Percentiles rank a stretch among this genome's conserved stretches.
phyloP scores from a whole-genome alignment of 208 protist species.

The Naegleria gruberi region DNA sequence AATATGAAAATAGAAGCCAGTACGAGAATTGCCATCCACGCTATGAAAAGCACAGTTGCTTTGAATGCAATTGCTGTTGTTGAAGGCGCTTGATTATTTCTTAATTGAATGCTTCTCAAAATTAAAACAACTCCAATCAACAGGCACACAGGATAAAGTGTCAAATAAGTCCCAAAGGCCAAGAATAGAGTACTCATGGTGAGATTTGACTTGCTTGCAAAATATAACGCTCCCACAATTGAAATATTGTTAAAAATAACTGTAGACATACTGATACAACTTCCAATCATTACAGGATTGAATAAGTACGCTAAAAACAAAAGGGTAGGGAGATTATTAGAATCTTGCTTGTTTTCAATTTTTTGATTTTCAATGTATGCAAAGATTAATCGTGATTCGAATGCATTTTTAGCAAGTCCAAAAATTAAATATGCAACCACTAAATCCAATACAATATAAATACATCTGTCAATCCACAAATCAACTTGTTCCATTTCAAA shows the following conservation, averaged over 20 bases:
- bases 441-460: constrained; percentile 34
- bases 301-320: constrained; percentile 32
- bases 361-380: not conserved
- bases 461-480: not conserved
- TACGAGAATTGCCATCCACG: not conserved
- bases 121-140: constrained; percentile 29
- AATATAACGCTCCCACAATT: constrained; percentile 23
- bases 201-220: constrained; percentile 19
- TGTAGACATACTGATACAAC: constrained; percentile 41
- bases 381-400: constrained; percentile 4
- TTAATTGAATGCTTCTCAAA: not conserved
- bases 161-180: constrained; percentile 23
- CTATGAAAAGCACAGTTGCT: not conserved
- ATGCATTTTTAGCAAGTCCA: constrained; percentile 1
- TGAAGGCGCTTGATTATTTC: not conserved
- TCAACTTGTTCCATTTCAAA: not conserved
- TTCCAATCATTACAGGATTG: constrained; percentile 43
- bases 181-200: constrained; percentile 28
- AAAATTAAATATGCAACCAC: constrained; percentile 21
- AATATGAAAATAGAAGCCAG: not conserved
- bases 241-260: constrained; percentile 39
- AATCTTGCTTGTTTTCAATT: not conserved
- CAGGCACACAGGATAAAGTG: constrained; percentile 34
- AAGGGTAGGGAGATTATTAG: constrained; percentile 19
- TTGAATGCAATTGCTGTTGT: not conserved